Base-by-base conservation (phyloP, 345 rosid genomes). In the Mercurialis annua region DNA sequence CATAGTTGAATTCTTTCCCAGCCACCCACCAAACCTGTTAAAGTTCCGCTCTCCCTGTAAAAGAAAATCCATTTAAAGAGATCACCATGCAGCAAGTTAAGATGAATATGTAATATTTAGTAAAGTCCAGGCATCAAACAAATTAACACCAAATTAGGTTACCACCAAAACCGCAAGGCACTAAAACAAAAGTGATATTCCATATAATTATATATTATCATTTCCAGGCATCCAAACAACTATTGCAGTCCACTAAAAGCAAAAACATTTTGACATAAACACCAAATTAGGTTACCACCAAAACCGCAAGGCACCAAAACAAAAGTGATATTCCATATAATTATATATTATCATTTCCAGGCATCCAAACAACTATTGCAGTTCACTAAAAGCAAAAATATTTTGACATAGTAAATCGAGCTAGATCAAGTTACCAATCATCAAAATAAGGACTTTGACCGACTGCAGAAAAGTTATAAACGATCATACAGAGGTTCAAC, bases 1-100 rank as follows among this genome's bases (percentile, higher is more conserved):
- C 58, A 75, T 81, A 14, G 98, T 84, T 62, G 99, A 94, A 73
- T 89, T 94, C 81, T 87, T 94, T 69, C 99, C 99, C 64, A 94
- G 85, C 98, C 98, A 94, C 40, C 96, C 96, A 76, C 99, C 95
- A 81, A 94, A 91, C 71, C 97, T 84, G 74, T 94, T 94, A 81
- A 82, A 89, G 78, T 94, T 94, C 30, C 93, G 78, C 77, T 94
- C 99, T 59, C 99, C 99, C 99, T 94, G 88, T 67, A 79, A 60
- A 56, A 17, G 47, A 48, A 58, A 76, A 31, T 40, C 21, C 55
- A 31, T 67, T 36, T 1, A 18, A 43, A 34, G 46, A 73, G 14
- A 34, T 53, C 30, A 33, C 6, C 29, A 6, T 10, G 40, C 23
- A 55, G 10, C 30, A 31, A 24, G 15, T n/a, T 21, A 48, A 50